phyloP scores from a whole-genome alignment of 2,329 filamentous ascomycete genomes.

The Rosellinia necatrix region DNA sequence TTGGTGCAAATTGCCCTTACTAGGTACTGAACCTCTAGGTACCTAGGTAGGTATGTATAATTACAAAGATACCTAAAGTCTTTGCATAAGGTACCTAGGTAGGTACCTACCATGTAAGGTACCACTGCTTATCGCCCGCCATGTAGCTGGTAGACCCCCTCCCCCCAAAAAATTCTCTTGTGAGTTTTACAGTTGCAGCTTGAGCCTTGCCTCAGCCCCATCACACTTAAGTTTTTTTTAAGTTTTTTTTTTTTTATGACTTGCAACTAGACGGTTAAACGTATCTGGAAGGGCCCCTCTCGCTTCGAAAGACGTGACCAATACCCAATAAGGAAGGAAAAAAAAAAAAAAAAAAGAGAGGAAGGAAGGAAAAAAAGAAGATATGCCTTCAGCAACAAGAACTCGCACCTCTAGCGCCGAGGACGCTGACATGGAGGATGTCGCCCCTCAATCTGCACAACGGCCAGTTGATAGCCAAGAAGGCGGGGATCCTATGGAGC shows the following conservation, averaged over 20 bases:
- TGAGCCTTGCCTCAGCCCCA: slow-evolving; percentile 18
- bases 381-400: slow-evolving; percentile 36
- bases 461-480: slow-evolving; percentile 48
- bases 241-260: too few relatives aligned
- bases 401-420: slow-evolving; percentile 26
- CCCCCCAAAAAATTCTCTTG: slow-evolving; percentile 15
- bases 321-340: background rate
- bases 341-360: background rate
- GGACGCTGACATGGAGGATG: slow-evolving; percentile 40
- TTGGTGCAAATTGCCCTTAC: too few relatives aligned
- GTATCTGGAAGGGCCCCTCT: too few relatives aligned
- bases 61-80: too few relatives aligned
- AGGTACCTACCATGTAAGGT: too few relatives aligned
- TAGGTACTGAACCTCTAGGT: too few relatives aligned
- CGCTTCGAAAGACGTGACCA: too few relatives aligned
- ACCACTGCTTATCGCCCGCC: too few relatives aligned
- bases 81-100: too few relatives aligned
- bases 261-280: background rate
- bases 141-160: too few relatives aligned
- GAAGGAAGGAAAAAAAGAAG: slow-evolving; percentile 5
- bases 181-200: slow-evolving; percentile 19
- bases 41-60: too few relatives aligned
- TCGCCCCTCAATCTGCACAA: slow-evolving; percentile 38
- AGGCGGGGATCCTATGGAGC: slow-evolving; percentile 40
- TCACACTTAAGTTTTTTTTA: too few relatives aligned